Conservation (phyloP, 345 rosid genomes). For the Sisymbrium altissimum region DNA sequence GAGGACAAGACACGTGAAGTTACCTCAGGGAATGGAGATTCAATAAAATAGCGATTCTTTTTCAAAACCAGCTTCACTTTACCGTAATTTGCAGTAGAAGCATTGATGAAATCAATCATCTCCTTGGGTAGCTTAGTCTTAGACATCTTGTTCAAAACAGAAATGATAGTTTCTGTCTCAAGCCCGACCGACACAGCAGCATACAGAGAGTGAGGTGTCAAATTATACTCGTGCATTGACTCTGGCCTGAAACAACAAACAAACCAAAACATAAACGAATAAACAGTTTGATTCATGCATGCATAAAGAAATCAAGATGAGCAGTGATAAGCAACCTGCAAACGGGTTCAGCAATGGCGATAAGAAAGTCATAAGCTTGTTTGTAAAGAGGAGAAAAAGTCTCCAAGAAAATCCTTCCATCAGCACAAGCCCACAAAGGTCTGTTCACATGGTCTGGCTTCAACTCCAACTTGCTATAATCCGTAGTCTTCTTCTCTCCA, state of each 20-base stretch:
- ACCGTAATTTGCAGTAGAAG: conserved; percentile 92
- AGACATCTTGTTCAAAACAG: conserved; percentile 85
- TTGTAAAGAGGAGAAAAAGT: conserved; percentile 82
- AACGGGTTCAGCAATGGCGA: conserved; percentile 97
- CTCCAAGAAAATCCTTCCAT: conserved; percentile 84
- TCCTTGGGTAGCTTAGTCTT: conserved; percentile 92
- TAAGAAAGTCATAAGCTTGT: conserved; percentile 95
- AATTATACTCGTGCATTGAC: conserved; percentile 94
- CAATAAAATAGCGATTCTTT: conserved; percentile 85
- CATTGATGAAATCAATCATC: conserved; percentile 80
- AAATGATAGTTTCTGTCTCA: conserved; percentile 81
- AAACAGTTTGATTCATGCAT: background rate
- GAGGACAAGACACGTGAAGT: conserved; percentile 23
- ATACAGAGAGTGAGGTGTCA: conserved; percentile 92
- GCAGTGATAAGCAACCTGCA: conserved; percentile 76
- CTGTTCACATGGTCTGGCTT: conserved; percentile 79
- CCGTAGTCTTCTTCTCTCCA: conserved; percentile 61
- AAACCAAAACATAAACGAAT: background rate
- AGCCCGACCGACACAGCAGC: conserved; percentile 97
- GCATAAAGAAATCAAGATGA: background rate
- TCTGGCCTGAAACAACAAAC: conserved; percentile 61
- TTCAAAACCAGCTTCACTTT: conserved; percentile 96
- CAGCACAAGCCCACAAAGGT: conserved; percentile 96
- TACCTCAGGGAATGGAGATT: conserved; percentile 92
- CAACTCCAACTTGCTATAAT: conserved; percentile 71